phyloP scores from a whole-genome alignment of 2,329 filamentous ascomycete genomes.

The Trichoderma sp. region DNA sequence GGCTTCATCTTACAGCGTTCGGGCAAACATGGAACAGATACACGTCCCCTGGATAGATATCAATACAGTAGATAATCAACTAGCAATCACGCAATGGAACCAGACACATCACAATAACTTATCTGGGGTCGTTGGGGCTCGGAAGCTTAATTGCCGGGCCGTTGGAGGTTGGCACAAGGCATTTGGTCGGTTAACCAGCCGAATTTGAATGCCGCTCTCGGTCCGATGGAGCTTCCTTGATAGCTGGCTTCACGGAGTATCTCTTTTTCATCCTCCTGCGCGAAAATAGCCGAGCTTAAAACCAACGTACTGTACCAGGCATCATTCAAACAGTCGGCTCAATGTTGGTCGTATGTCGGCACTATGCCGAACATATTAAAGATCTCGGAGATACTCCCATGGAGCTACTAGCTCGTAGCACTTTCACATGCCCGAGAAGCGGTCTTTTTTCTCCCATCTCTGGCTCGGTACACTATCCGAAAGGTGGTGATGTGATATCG shows the following conservation, averaged over 20 bases:
- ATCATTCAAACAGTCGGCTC: not conserved
- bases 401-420: not conserved
- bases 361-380: slow-evolving; percentile 13
- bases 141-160: slow-evolving; percentile 10
- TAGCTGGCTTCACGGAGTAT: not conserved
- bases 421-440: slow-evolving; percentile 20
- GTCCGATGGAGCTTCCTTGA: slow-evolving; percentile 5
- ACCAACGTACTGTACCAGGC: not conserved
- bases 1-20: not conserved
- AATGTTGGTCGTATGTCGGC: not conserved
- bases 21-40: not conserved
- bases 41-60: not conserved
- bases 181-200: not conserved
- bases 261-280: not conserved
- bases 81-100: not conserved
- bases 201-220: slow-evolving; percentile 1
- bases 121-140: not conserved
- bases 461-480: slow-evolving; percentile 25
- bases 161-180: not conserved
- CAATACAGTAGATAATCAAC: not conserved
- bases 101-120: not conserved
- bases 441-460: not conserved
- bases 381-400: slow-evolving; percentile 8
- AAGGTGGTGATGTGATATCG: slow-evolving; percentile 16
- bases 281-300: not conserved